Evolutionary conservation across 768 basidiomycete genomes (phyloP), one percentile per base, ranked within the genome.

Genomic region (Candolleomyces efflorescens): DNA sequence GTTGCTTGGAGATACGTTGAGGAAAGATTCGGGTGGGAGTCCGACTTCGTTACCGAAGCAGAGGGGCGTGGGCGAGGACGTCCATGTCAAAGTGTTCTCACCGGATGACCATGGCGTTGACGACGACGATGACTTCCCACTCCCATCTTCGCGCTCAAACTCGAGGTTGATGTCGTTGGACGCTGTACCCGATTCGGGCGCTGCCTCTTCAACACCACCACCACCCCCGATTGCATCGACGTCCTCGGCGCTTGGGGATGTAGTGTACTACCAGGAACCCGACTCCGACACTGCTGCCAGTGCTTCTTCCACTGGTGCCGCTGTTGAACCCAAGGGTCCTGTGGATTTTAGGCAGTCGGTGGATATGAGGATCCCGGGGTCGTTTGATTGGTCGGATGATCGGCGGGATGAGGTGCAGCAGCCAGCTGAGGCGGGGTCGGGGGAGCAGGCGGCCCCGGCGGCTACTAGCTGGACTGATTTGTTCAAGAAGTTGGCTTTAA

Each of bases 281-380:
- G 53, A 49, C n/a, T n/a, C n/a, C n/a, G n/a, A n/a, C n/a, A n/a
- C n/a, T n/a, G n/a, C n/a, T n/a, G n/a, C n/a, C n/a, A n/a, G n/a
- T n/a, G n/a, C n/a, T n/a, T n/a, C n/a, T n/a, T n/a, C n/a, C n/a
- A n/a, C n/a, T n/a, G n/a, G n/a, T n/a, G n/a, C n/a, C n/a, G n/a
- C n/a, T n/a, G n/a, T n/a, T 13, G 45, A 53, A 27, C 22, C n/a
- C 9, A 24, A n/a, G n/a, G n/a, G n/a, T 20, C 36, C 27, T 38
- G n/a, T 17, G 27, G 27, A 18, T 46, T 1, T 37, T 15, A 22
- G 51, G 36, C 45, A 44, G 43, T 59, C 58, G 17, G 41, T 59
- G n/a, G 52, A 59, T 49, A 32, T 59, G 52, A 53, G 36, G 46
- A 54, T 59, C 4, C 58, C 58, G 1, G 58, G 58, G 12, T 47